Evolutionary conservation across 2,329 filamentous ascomycete genomes (phyloP).

Genomic region (Falciphora oryzae): DNA sequence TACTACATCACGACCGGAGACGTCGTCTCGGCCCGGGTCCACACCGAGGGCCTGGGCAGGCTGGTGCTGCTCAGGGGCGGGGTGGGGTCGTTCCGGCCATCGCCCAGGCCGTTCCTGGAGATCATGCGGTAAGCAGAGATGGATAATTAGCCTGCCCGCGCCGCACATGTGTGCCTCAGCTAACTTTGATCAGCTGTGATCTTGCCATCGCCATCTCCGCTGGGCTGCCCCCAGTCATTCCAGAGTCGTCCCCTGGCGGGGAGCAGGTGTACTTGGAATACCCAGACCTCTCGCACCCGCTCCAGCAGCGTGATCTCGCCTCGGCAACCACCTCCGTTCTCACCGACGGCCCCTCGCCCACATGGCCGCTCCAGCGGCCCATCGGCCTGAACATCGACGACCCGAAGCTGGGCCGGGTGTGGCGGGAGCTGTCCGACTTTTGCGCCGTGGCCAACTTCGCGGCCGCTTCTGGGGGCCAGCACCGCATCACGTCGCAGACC

Average conservation of each 20-base stretch:
- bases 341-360: constrained; percentile 24
- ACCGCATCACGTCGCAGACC: constrained; percentile 15
- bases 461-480: constrained; percentile 12
- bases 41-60: background rate
- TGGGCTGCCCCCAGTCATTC: background rate
- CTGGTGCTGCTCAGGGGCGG: background rate
- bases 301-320: constrained; percentile 54
- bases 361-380: too few relatives aligned
- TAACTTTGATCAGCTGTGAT: background rate
- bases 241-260: background rate
- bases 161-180: background rate
- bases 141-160: background rate
- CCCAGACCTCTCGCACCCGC: constrained; percentile 38
- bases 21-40: background rate
- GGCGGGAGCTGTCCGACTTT: constrained; percentile 19
- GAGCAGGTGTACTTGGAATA: background rate
- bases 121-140: background rate
- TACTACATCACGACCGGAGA: background rate
- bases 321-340: too few relatives aligned
- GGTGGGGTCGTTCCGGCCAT: background rate
- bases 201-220: background rate
- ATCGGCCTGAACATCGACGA: constrained; percentile 10
- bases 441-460: constrained; percentile 20
- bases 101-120: background rate
- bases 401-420: constrained; percentile 15